Base-by-base conservation (phyloP, 805 yeast genomes). In the Myxozyma geophila region DNA sequence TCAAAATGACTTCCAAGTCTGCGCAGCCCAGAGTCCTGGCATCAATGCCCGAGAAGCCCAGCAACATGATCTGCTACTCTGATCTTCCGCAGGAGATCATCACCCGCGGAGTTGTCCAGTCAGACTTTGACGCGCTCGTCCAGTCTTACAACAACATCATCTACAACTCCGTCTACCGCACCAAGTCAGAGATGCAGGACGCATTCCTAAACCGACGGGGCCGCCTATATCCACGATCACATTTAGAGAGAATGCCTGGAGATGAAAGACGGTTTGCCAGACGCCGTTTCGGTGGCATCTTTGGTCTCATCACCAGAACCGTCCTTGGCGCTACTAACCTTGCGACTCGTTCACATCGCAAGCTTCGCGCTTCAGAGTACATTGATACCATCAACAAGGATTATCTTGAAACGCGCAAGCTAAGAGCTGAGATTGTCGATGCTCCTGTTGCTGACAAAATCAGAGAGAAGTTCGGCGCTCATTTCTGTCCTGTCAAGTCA, bases 11-110 rank as follows among this genome's bases (percentile, higher is more conserved):
- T 5, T 37, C 55, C 4, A 37, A 39, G 23, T 37, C 55, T 9
- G 21, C 19, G 28, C 17, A 35, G 21, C 46, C 55, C 3, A 44
- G 55, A 9, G 13, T 52, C 46, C 15, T 40, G 17, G 21, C 46
- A 10, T 6, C 44, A 12, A 37, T 39, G 46, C 44, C 39, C n/a
- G 55, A 52, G 17, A 39, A 36, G 35, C 55, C 55, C 12, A 52
- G 55, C 46, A 52, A 52, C 55, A 52, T 52, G 55, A 52, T 52
- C 35, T 52, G 55, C 46, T 52, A 52, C 46, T 52, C 55, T 12
- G 40, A 15, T 21, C 43, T 52, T 33, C 54, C 54, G 12, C 33
- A 39, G 23, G 46, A 52, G 40, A 17, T 39, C 39, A 40, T 49
- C 40, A 9, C 37, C 12, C 40, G 28, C 1, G 55, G 55, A 7